A percentile compares a stretch with the other conserved stretches of the same genome.
Conservation (phyloP, 2,329 filamentous ascomycete genomes). For the Helotiales sp. region DNA sequence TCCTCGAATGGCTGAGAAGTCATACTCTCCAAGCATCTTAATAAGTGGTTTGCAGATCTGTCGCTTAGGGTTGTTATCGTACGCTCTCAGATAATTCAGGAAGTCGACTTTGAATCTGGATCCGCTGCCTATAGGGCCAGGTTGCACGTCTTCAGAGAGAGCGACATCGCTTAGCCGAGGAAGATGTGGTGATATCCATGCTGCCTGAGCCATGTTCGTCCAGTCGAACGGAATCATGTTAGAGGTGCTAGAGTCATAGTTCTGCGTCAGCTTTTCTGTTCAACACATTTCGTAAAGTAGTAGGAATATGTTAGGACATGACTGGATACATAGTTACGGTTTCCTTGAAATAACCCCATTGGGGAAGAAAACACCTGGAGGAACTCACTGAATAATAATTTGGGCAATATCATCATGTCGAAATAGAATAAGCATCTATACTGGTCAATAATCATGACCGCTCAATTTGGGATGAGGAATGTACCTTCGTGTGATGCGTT, state of each 20-base stretch:
- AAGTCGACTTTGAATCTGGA: slow-evolving; percentile 77
- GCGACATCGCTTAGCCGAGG: slow-evolving; percentile 45
- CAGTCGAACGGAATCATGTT: slow-evolving; percentile 92
- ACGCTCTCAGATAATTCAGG: slow-evolving; percentile 72
- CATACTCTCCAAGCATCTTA: slow-evolving; percentile 62
- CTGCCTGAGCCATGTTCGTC: slow-evolving; percentile 84
- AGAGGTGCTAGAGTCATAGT: slow-evolving; percentile 58
- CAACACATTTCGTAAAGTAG: background rate
- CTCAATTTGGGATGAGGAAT: background rate
- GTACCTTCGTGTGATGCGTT: slow-evolving; percentile 68
- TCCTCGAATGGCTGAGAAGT: slow-evolving; percentile 72
- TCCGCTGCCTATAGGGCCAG: slow-evolving; percentile 59
- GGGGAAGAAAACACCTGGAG: background rate
- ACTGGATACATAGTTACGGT: background rate
- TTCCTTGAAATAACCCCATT: background rate
- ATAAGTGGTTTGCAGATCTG: slow-evolving; percentile 60
- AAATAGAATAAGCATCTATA: slow-evolving; percentile 80
- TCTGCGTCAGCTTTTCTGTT: background rate
- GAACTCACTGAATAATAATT: slow-evolving; percentile 69
- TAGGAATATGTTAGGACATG: background rate
- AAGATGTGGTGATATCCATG: slow-evolving; percentile 78
- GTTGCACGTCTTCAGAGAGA: slow-evolving; percentile 23
- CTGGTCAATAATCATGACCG: slow-evolving; percentile 5
- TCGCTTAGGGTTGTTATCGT: slow-evolving; percentile 59
- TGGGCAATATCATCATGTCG: slow-evolving; percentile 78